These are phyloP conservation scores for Dryas integrifolia DNA, from an alignment of 331 rosid genomes.

Conservation along the genomic window DNA sequence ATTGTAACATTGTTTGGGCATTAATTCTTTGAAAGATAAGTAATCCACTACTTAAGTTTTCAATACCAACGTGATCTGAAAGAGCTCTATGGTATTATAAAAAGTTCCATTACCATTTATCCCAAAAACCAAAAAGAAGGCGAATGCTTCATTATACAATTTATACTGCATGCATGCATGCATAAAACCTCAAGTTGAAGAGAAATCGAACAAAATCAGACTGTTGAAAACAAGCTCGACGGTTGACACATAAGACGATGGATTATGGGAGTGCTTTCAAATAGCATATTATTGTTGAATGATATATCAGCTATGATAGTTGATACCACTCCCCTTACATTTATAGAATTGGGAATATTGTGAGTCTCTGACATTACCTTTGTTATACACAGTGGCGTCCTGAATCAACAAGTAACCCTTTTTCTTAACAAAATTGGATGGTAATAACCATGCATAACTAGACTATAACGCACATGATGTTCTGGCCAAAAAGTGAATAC, in stretches of 20 bases:
- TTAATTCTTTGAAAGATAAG: no score
- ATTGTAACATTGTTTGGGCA: no score
- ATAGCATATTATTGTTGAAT: neutral
- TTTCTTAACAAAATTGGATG: constrained; percentile 51
- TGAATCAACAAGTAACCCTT: constrained; percentile 23
- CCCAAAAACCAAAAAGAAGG: neutral
- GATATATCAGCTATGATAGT: no score
- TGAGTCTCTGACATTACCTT: neutral
- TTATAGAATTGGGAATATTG: neutral
- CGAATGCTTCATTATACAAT: neutral
- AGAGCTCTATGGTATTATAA: no score
- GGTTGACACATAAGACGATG: no score
- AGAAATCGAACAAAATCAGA: no score
- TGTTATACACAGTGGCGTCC: constrained; percentile 25
- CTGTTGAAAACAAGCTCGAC: no score
- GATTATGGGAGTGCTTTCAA: neutral
- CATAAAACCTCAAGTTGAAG: no score
- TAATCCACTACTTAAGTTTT: no score
- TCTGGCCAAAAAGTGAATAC: constrained; percentile 1
- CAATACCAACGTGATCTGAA: no score
- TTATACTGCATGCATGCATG: no score
- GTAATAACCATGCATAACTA: constrained; percentile 32
- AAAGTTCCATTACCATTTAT: no score
- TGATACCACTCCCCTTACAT: neutral
- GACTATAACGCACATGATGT: constrained; percentile 18